Percentiles rank a stretch among this genome's conserved stretches.
phyloP scores from a whole-genome alignment of 106 monocot species.

The Triglochin maritima region DNA sequence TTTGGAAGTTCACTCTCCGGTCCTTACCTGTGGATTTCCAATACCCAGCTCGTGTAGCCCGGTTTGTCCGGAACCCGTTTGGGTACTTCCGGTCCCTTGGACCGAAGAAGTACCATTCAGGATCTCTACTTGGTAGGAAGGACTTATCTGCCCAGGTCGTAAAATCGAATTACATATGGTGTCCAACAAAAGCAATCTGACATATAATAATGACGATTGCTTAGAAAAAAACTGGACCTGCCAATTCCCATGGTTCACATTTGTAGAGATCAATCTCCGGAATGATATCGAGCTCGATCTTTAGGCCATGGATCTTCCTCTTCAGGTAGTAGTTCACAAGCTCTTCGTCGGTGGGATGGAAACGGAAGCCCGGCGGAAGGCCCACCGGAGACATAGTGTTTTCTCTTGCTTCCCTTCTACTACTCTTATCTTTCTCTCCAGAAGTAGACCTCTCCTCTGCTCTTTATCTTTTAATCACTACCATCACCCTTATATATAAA shows the following conservation, averaged over 20 bases:
- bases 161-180: background rate
- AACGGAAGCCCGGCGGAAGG: slow-evolving; percentile 55
- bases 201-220: background rate
- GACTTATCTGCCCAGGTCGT: slow-evolving; percentile 36
- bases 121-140: slow-evolving; percentile 49
- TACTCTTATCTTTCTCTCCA: background rate
- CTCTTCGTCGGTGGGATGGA: slow-evolving; percentile 63
- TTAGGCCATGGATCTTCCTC: slow-evolving; percentile 46
- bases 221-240: slow-evolving; percentile 17
- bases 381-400: slow-evolving; percentile 38
- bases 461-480: slow-evolving; percentile 4
- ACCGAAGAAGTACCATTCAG: slow-evolving; percentile 70
- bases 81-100: slow-evolving; percentile 63
- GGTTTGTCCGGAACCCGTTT: slow-evolving; percentile 54
- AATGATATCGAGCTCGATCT: slow-evolving; percentile 55
- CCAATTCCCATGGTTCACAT: slow-evolving; percentile 53
- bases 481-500: slow-evolving; percentile 13
- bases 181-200: background rate
- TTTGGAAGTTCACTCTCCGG: slow-evolving; percentile 27
- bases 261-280: slow-evolving; percentile 61
- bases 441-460: background rate
- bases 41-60: slow-evolving; percentile 49
- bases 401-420: background rate
- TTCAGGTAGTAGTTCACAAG: slow-evolving; percentile 60
- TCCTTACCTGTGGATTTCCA: slow-evolving; percentile 74